Evolutionary conservation across 768 basidiomycete genomes (phyloP).

Genomic region (Rhodotorula babjevae): DNA sequence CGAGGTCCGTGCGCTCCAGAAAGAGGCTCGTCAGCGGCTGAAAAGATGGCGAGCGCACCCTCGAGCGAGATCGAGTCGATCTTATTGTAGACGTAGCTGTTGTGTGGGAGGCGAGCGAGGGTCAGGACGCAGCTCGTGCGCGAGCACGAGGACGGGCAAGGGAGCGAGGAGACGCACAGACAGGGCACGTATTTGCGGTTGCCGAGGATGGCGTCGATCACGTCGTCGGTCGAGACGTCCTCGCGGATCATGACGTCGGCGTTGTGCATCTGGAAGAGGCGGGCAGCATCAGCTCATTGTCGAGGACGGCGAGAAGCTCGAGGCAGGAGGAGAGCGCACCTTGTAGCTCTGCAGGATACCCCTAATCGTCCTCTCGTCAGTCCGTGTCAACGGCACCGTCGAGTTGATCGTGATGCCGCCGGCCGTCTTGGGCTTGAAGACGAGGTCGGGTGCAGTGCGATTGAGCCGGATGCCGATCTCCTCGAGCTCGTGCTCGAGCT

Average conservation of each 20-base stretch:
- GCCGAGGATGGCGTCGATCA: slow-evolving; percentile 96
- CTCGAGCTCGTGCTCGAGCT: slow-evolving; percentile 89
- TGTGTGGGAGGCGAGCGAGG: slow-evolving; percentile 53
- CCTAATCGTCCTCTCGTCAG: slow-evolving; percentile 89
- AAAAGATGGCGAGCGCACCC: slow-evolving; percentile 12
- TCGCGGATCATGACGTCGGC: slow-evolving; percentile 98
- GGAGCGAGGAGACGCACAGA: slow-evolving; percentile 5
- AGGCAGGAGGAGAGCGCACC: slow-evolving; percentile 9
- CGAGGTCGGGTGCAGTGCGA: slow-evolving; percentile 79
- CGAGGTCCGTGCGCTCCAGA: too few relatives aligned
- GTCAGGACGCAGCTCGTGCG: not conserved
- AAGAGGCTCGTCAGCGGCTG: too few relatives aligned
- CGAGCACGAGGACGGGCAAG: too few relatives aligned
- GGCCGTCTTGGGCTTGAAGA: slow-evolving; percentile 72
- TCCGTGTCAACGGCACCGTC: slow-evolving; percentile 89
- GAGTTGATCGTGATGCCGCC: slow-evolving; percentile 61
- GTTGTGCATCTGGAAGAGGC: slow-evolving; percentile 47
- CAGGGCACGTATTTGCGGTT: slow-evolving; percentile 54
- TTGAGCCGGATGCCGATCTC: slow-evolving; percentile 95
- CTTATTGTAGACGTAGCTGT: slow-evolving; percentile 76
- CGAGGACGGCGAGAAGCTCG: too few relatives aligned
- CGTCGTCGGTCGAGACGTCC: slow-evolving; percentile 93
- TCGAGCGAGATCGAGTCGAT: slow-evolving; percentile 49
- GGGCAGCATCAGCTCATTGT: rapidly evolving
- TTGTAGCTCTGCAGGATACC: slow-evolving; percentile 74